Base-by-base conservation (phyloP, 169 alveolate species). In the Cryptosporidium ubiquitum region DNA sequence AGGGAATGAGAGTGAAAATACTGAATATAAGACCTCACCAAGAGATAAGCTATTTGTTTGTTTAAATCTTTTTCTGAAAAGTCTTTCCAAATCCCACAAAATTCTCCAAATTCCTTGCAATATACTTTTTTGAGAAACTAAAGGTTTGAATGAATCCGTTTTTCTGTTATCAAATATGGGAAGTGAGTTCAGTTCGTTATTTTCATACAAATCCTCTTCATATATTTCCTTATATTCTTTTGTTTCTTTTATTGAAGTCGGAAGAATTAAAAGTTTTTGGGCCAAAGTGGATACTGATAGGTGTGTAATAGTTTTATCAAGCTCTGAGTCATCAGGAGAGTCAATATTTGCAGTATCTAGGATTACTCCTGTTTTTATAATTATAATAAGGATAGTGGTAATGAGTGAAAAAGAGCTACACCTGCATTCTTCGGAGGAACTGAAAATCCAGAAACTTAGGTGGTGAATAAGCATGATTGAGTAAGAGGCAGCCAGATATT, bases 1-100 rank as follows among this genome's bases (percentile, higher is more conserved):
- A 18, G 89, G 89, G 20, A 79, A 79, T 20, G 89, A 40, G 18
- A 61, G 40, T 29, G 89, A 79, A 64, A 79, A 79, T 18, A 79
- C 61, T 26, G 89, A 58, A 3, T 31, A 33, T 16, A 79, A n/a
- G 16, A 79, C 61, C 35, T 79, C 89, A 7, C 14, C 66, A 26
- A 79, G 23, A 40, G 20, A 23, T 12, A 6, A 14, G 3, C 18
- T 29, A 35, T 37, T 49, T n/a, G 33, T 33, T 26, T 42, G 16
- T 3, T 12, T 31, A n/a, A 39, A 44, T 18, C 64, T 58, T 26
- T 64, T 58, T 42, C 69, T 23, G 20, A 61, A 40, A 29, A 79
- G 61, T 39, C 64, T 40, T 18, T 70, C 31, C 23, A 70, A 7
- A 70, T 44, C 49, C 64, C 37, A 70, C n/a, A 47, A 23, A 33